phyloP scores from a whole-genome alignment of 2,329 filamentous ascomycete genomes.

The Westerdykella ornata region DNA sequence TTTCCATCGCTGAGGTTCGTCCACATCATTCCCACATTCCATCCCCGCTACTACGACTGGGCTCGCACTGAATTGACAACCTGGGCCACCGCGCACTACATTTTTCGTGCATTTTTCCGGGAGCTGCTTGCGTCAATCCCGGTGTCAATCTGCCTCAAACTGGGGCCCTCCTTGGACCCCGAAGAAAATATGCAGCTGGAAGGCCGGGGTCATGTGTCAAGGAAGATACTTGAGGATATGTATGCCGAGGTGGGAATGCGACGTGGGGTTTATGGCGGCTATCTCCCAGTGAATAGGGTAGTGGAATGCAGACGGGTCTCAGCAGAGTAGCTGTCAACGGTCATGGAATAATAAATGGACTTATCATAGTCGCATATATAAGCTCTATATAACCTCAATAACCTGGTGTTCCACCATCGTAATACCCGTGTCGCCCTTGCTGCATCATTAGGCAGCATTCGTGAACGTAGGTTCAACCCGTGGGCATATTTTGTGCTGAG shows the following conservation, averaged over 20 bases:
- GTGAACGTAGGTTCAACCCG: too few relatives aligned
- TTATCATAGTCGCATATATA: too few relatives aligned
- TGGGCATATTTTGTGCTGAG: too few relatives aligned
- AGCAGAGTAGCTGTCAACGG: too few relatives aligned
- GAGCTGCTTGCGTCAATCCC: constrained; percentile 21
- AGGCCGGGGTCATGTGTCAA: constrained; percentile 8
- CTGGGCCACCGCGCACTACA: constrained; percentile 19
- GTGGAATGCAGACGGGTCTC: not conserved
- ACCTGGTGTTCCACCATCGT: too few relatives aligned
- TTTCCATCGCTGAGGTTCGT: constrained; percentile 18
- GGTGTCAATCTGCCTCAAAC: constrained; percentile 10
- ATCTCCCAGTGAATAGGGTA: not conserved
- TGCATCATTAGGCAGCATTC: too few relatives aligned
- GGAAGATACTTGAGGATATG: constrained; percentile 15
- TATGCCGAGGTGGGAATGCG: constrained; percentile 15
- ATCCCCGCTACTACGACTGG: constrained; percentile 27
- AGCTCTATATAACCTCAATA: too few relatives aligned
- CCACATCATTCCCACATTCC: constrained; percentile 22
- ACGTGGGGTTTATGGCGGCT: constrained; percentile 1
- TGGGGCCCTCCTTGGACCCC: constrained; percentile 11
- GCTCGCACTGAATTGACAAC: constrained; percentile 17
- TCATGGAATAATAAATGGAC: too few relatives aligned
- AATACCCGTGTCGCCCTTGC: too few relatives aligned
- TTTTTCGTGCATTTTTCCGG: constrained; percentile 27
- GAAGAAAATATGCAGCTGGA: constrained; percentile 14